phyloP scores from a whole-genome alignment of 805 yeast genomes.

The Saccharomycopsis javanensis region DNA sequence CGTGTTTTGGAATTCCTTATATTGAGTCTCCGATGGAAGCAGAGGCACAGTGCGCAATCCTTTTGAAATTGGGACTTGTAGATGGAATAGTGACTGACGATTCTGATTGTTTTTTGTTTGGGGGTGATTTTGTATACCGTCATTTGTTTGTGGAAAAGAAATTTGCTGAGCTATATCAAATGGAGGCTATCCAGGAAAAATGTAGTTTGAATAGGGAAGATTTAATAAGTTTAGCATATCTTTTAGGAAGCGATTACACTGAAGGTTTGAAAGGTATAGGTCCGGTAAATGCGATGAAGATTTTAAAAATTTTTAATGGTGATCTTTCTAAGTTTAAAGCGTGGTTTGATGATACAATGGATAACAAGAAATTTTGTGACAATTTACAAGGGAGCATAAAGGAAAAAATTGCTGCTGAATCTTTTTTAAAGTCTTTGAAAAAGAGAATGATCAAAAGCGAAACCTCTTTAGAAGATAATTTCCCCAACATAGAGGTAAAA shows the following conservation, averaged over 20 bases:
- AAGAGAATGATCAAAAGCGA: constrained; percentile 44
- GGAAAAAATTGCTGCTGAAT: constrained; percentile 37
- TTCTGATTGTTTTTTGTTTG: constrained; percentile 91
- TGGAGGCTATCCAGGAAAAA: constrained; percentile 46
- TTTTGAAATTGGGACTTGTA: constrained; percentile 57
- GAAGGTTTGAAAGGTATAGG: constrained; percentile 91
- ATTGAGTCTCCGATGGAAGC: constrained; percentile 98
- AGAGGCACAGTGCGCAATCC: constrained; percentile 93
- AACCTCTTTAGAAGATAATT: constrained; percentile 47
- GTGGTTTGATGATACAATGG: constrained; percentile 26
- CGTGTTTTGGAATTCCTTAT: constrained; percentile 88
- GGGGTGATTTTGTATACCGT: constrained; percentile 74
- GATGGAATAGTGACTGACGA: constrained; percentile 97
- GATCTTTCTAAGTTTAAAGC: constrained; percentile 29
- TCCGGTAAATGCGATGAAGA: constrained; percentile 85
- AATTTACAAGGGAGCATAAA: not conserved
- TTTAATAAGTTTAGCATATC: constrained; percentile 70
- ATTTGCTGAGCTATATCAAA: constrained; percentile 76
- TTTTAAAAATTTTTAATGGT: constrained; percentile 68
- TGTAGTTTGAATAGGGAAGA: constrained; percentile 55
- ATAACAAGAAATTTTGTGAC: constrained; percentile 28
- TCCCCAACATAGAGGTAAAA: constrained; percentile 60
- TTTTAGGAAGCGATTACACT: constrained; percentile 92
- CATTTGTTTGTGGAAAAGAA: constrained; percentile 92
- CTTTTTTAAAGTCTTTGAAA: constrained; percentile 49